These are phyloP conservation scores for Wallacemonas rigidus DNA, from an alignment of 208 protist genomes.

Conservation along the genomic window DNA sequence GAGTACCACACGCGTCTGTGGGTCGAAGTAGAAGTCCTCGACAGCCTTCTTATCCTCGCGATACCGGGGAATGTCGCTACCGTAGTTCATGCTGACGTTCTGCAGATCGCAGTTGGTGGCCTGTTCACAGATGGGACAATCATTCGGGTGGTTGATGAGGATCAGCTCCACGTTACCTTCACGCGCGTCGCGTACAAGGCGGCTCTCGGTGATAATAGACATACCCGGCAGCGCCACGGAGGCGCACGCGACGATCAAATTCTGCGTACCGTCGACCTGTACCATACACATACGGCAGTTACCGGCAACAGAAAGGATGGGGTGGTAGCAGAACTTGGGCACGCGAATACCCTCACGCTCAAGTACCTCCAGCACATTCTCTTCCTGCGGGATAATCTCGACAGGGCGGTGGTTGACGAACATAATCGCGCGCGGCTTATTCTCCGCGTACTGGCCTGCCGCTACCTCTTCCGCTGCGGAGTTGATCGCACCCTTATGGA, in stretches of 20 bases:
- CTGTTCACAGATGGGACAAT: constrained; percentile 97
- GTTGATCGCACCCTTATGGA: constrained; percentile 43
- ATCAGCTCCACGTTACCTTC: constrained; percentile 98
- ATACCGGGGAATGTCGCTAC: constrained; percentile 86
- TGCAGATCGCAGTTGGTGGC: constrained; percentile 97
- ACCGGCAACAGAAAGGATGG: constrained; percentile 94
- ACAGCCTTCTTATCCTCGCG: constrained; percentile 91
- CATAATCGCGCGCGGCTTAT: constrained; percentile 90
- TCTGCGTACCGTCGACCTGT: constrained; percentile 95
- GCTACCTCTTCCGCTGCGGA: constrained; percentile 69
- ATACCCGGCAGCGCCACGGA: constrained; percentile 95
- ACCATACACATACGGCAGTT: constrained; percentile 99
- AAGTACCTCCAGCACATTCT: constrained; percentile 91
- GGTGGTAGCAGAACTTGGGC: constrained; percentile 93
- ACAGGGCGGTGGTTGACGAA: constrained; percentile 92
- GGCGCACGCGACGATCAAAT: constrained; percentile 95
- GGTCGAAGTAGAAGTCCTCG: constrained; percentile 96
- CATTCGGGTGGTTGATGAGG: constrained; percentile 97
- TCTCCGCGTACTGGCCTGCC: constrained; percentile 82
- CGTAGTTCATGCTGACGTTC: constrained; percentile 94
- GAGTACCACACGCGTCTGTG: constrained; percentile 95
- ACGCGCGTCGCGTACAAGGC: constrained; percentile 93
- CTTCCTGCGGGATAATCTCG: constrained; percentile 91
- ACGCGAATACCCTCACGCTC: constrained; percentile 90
- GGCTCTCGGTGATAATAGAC: constrained; percentile 96